Conservation (phyloP, 2,329 filamentous ascomycete genomes). For the Claviceps lovelessii region DNA sequence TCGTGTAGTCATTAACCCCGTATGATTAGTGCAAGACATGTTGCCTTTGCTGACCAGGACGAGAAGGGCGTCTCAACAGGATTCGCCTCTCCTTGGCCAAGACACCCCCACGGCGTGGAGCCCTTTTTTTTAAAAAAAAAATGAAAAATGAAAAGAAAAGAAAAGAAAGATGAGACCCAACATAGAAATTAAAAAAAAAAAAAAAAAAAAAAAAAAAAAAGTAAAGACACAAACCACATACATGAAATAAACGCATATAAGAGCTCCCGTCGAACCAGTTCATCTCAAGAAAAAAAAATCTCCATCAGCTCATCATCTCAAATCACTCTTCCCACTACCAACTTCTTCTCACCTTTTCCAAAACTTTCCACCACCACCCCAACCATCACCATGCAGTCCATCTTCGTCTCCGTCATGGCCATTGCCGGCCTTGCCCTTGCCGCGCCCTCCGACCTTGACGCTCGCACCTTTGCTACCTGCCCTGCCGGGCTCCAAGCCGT, state of each 20-base stretch:
- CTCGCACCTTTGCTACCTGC: constrained; percentile 1
- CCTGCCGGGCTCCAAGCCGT: constrained; percentile 1
- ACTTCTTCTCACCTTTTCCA: not conserved
- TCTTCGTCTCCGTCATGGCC: constrained; percentile 1
- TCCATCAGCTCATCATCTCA: not conserved
- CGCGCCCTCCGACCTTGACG: not conserved
- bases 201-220: not conserved
- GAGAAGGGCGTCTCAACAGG: not conserved
- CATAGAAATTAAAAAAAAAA: not conserved
- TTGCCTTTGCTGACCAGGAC: not conserved
- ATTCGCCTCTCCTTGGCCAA: no score
- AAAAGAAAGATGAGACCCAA: no score
- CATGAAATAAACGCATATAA: not conserved
- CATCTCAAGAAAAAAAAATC: not conserved
- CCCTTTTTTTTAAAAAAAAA: not conserved
- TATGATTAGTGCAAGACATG: not conserved
- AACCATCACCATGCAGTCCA: constrained; percentile 3
- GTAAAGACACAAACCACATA: not conserved
- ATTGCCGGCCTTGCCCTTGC: constrained; percentile 1
- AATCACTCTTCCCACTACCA: not conserved
- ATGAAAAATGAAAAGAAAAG: not conserved
- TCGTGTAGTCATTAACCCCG: not conserved
- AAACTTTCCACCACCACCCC: not conserved
- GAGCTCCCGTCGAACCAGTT: not conserved
- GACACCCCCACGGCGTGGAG: no score